phyloP scores from a whole-genome alignment of 2,329 filamentous ascomycete genomes.

The Colletotrichum shisoi region DNA sequence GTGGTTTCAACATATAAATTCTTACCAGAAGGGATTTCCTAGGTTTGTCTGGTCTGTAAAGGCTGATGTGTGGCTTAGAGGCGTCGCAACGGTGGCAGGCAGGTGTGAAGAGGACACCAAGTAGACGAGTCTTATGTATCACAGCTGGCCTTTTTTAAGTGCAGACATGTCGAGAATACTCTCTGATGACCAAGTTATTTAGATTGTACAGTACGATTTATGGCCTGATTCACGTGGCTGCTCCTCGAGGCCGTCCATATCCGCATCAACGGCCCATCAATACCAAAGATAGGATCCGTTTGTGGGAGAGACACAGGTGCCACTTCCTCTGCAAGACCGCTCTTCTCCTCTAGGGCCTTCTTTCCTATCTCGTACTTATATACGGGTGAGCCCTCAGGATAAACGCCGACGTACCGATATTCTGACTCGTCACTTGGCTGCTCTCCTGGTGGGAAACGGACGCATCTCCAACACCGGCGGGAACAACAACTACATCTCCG shows the following conservation, averaged over 20 bases:
- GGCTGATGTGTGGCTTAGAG: too few species aligned
- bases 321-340: slow-evolving; percentile 14
- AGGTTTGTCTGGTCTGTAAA: too few species aligned
- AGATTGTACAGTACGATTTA: not conserved
- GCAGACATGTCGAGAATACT: too few species aligned
- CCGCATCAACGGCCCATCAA: slow-evolving; percentile 18
- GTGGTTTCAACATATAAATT: too few species aligned
- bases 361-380: slow-evolving; percentile 18
- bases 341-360: slow-evolving; percentile 12
- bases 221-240: not conserved
- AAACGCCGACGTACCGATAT: slow-evolving; percentile 43
- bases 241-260: slow-evolving; percentile 20
- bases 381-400: slow-evolving; percentile 34
- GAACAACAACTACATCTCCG: slow-evolving; percentile 42
- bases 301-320: slow-evolving; percentile 15
- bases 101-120: too few species aligned
- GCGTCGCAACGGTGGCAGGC: too few species aligned
- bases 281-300: slow-evolving; percentile 23
- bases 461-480: slow-evolving; percentile 41
- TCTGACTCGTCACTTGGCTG: slow-evolving; percentile 2
- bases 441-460: slow-evolving; percentile 6
- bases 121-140: too few species aligned
- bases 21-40: too few species aligned
- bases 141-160: too few species aligned
- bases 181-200: too few species aligned